Conservation (phyloP, 306 rosid species). For the Vigna unguiculata region DNA sequence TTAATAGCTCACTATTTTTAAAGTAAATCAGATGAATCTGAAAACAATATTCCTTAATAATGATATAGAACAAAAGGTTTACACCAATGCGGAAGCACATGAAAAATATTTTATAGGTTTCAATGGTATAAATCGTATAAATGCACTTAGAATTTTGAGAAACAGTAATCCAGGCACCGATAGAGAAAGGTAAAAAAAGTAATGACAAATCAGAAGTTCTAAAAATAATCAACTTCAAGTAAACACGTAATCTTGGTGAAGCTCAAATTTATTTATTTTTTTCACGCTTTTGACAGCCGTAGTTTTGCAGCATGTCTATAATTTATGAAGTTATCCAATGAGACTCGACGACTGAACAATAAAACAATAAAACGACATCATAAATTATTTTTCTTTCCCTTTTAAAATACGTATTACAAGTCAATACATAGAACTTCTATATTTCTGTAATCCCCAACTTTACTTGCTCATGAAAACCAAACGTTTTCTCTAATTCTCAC, state of each 20-base stretch:
- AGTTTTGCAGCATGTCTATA: neutral
- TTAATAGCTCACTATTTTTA: no score
- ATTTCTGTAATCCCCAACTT: neutral
- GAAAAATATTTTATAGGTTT: no score
- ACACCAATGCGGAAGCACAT: no score
- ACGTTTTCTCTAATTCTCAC: conserved; percentile 9
- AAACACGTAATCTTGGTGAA: no score
- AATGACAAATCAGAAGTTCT: no score
- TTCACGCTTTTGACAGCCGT: neutral
- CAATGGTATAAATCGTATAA: no score
- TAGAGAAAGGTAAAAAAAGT: no score
- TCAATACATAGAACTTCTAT: neutral
- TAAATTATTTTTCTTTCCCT: neutral
- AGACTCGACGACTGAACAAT: neutral
- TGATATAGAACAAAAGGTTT: no score
- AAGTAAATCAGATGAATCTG: no score
- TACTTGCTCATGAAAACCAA: neutral
- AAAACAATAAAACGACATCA: neutral
- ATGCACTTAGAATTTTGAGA: no score
- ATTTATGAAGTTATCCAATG: neutral
- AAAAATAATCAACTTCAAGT: neutral
- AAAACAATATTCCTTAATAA: no score
- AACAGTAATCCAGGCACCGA: no score
- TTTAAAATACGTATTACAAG: neutral
- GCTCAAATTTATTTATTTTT: neutral